These are phyloP conservation scores for Aspergillus pseudotamarii DNA, from an alignment of 2,329 filamentous ascomycete genomes.

Conservation along the genomic window DNA sequence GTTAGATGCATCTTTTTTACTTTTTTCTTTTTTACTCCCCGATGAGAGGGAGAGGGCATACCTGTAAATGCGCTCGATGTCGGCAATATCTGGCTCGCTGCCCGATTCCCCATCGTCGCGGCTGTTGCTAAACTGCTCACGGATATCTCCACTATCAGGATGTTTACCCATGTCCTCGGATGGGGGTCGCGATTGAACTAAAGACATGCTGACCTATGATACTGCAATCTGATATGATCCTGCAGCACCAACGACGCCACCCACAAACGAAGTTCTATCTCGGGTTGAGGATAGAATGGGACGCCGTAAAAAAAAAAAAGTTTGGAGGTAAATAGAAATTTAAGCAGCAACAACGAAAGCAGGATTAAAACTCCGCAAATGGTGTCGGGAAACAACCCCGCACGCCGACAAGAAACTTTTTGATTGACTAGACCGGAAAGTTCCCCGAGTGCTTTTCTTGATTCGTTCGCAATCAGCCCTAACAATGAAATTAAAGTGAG, in stretches of 20 bases:
- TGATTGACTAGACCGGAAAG: background rate
- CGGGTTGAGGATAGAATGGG: background rate
- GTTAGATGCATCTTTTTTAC: slow-evolving; percentile 1
- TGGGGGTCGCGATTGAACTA: slow-evolving; percentile 1
- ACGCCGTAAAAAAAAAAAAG: background rate
- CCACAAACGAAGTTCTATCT: background rate
- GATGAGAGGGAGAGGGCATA: slow-evolving; percentile 12
- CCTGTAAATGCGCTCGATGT: slow-evolving; percentile 45
- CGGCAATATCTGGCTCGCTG: slow-evolving; percentile 33
- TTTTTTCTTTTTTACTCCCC: background rate
- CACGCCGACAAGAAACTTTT: background rate
- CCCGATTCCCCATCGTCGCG: slow-evolving; percentile 26
- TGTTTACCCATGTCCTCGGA: slow-evolving; percentile 10
- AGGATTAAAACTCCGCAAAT: background rate
- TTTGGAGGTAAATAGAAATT: background rate
- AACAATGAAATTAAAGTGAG: background rate
- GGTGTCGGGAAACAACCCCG: background rate
- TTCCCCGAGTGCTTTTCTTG: background rate
- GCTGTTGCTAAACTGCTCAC: slow-evolving; percentile 10
- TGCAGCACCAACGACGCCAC: slow-evolving; percentile 1
- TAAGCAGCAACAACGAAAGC: background rate
- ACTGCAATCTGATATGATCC: background rate
- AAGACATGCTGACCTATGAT: slow-evolving; percentile 7
- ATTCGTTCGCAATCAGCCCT: background rate
- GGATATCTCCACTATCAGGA: slow-evolving; percentile 3